Evolutionary conservation across 1,139 yeast genomes (phyloP), one percentile per base, ranked within the genome.

Genomic region (Candida tetrigidarum): DNA sequence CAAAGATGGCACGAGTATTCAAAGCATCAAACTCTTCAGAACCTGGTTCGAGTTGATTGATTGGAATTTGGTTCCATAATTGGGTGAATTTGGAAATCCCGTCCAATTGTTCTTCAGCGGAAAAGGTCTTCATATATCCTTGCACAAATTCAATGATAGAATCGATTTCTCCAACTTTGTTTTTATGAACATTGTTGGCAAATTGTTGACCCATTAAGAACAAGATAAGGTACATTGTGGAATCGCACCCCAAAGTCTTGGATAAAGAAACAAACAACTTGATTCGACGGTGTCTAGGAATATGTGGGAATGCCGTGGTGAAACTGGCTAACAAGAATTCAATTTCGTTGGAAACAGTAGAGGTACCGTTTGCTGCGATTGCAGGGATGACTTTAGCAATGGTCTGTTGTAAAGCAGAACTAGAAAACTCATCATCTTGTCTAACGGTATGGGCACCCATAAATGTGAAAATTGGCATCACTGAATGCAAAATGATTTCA

Each of bases 381-480:
- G 98, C 97, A 3, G 99, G 99, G 38, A 93, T 84, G 41, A 93
- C 97, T 56, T 88, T 85, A 12, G 88, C 74, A 43, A 93, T 86
- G 2, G 99, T 93, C 62, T 90, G 95, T 59, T 91, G 96, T 51
- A 95, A 90, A 32, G 93, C 97, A 52, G 88, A 86, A 37, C 87
- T 87, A 2, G 97, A 89, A 62, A 89, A 92, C 59, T 91, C 97
- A 63, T 93, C 98, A 64, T 93, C 99, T 69, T 93, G 97, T 60
- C 97, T 85, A 42, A 95, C 81, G 10, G 98, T 91, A 58, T 91
- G 96, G 25, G 98, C 96, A 46, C 99, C 99, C 99, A 93, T 93
- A 59, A 93, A 95, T 0, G 99, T 95, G 71, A 93, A 93, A 44
- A 93, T 92, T 15, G 99, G 99, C 99, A 93, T 93, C 11, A 95